Evolutionary conservation across 106 monocot genomes (phyloP), one percentile per base, ranked within the genome.

Genomic region (Narthecium ossifragum): DNA sequence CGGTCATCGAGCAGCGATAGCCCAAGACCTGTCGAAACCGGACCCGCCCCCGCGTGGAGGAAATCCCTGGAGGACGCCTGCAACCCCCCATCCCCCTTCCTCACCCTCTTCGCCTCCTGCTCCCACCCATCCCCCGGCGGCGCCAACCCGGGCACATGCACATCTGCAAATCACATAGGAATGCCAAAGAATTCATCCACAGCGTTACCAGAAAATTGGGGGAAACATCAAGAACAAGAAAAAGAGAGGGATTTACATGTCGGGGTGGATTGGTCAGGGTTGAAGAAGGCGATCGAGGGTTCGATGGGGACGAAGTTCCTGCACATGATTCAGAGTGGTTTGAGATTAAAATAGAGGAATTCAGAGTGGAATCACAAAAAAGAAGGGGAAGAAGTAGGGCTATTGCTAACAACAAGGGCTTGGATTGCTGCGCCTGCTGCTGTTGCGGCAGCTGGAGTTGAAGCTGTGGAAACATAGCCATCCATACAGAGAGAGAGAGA

Each of bases 31-130:
- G 83, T 83, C 2, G 88, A 88, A 46, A 83, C 83, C 18, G 86
- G 68, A 55, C 75, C 82, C 13, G 83, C 63, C 49, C 77, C 67
- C 8, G 75, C 65, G 64, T 85, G 85, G 31, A 85, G 51, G 65
- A 85, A 77, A 69, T 85, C 85, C 13, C 80, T 67, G 20, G 86
- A 87, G 22, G 83, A 65, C 53, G 79, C 70, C 73, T 88, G 82
- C 31, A 79, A 88, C 40, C 70, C 80, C 52, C 72, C 79, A 10
- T 83, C 78, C 69, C 65, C 68, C 71, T 84, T 78, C 66, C 70
- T 76, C 25, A 73, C 47, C 51, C 64, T 62, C 71, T 54, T 73
- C 50, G 64, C 65, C 46, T 31, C 59, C 30, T 54, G 74, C 46
- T 72, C 80, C 85, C 85, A 80, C 25, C 76, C 47, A 11, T 55